Percentiles rank a stretch among this genome's conserved stretches.
phyloP scores from a whole-genome alignment of 352 stramenopile genomes.

The Blastocystis sp. region DNA sequence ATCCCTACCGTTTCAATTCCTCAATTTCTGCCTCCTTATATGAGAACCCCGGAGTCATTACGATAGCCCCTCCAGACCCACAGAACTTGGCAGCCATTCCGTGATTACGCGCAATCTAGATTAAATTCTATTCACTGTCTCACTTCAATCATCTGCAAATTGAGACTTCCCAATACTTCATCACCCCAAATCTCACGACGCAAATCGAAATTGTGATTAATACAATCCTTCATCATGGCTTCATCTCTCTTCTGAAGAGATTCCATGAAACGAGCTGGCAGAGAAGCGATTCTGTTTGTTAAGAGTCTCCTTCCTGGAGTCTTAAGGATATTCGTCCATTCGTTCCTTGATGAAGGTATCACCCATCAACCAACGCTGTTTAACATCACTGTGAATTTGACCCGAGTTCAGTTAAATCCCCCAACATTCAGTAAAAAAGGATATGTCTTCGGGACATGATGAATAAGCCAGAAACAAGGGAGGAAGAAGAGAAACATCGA shows the following conservation, averaged over 20 bases:
- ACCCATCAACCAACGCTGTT: conserved; percentile 70
- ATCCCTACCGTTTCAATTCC: background rate
- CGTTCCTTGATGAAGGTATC: conserved; percentile 67
- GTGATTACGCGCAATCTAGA: conserved; percentile 67
- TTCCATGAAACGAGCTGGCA: conserved; percentile 51
- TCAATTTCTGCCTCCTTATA: conserved; percentile 45
- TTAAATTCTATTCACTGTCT: background rate
- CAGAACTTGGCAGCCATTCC: conserved; percentile 70
- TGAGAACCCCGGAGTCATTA: conserved; percentile 57
- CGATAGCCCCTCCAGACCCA: conserved; percentile 71
- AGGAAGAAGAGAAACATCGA: conserved; percentile 60
- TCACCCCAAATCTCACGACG: conserved; percentile 71
- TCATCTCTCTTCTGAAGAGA: conserved; percentile 3
- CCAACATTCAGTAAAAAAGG: background rate
- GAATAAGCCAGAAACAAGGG: conserved; percentile 70
- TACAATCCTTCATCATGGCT: conserved; percentile 68
- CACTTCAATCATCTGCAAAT: conserved; percentile 71
- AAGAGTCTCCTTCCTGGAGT: conserved; percentile 36
- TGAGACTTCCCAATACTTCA: conserved; percentile 69
- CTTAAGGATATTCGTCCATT: conserved; percentile 70
- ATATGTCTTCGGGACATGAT: conserved; percentile 69
- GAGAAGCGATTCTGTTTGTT: conserved; percentile 47
- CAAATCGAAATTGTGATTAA: conserved; percentile 72
- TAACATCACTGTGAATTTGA: conserved; percentile 72
- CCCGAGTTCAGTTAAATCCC: conserved; percentile 67